Conservation (phyloP, 495 filamentous ascomycete genomes). For the Aspergillus panamensis region DNA sequence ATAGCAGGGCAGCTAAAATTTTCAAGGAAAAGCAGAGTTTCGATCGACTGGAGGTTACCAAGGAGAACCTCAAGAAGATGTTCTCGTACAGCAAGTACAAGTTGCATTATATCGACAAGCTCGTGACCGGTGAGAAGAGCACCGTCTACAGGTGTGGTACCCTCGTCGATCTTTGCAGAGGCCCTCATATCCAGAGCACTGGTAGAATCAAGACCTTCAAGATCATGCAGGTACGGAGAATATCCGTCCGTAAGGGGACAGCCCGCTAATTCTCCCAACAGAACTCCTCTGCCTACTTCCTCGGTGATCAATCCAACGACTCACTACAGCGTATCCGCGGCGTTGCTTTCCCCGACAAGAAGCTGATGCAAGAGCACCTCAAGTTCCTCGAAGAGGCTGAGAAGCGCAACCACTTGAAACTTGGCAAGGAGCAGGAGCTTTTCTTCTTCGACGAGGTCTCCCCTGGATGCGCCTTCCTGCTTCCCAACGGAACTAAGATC, state of each 20-base stretch:
- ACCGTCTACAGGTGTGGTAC: constrained; percentile 90
- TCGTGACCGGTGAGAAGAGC: constrained; percentile 84
- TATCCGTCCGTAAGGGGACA: too few species aligned
- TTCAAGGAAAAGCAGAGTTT: constrained; percentile 97
- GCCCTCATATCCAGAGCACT: constrained; percentile 86
- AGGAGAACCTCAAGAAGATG: constrained; percentile 91
- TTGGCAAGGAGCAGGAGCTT: constrained; percentile 91
- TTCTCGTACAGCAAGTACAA: constrained; percentile 96
- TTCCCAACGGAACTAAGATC: constrained; percentile 89
- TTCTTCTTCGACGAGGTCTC: constrained; percentile 94
- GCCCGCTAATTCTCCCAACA: constrained; percentile 38
- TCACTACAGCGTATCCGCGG: constrained; percentile 94
- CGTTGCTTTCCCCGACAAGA: constrained; percentile 96
- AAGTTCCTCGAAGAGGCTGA: constrained; percentile 94
- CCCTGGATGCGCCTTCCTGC: constrained; percentile 87
- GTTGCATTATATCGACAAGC: constrained; percentile 90
- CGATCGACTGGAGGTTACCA: constrained; percentile 81
- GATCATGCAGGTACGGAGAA: constrained; percentile 66
- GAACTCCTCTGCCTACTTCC: constrained; percentile 96
- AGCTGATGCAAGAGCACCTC: constrained; percentile 81
- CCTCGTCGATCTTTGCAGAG: constrained; percentile 76
- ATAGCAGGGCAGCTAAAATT: constrained; percentile 67
- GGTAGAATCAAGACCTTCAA: constrained; percentile 89
- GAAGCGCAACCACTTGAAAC: constrained; percentile 86
- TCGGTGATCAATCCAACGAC: constrained; percentile 88